Percentiles rank a stretch among this genome's conserved stretches.
phyloP scores from a whole-genome alignment of 805 yeast species.

The Maudiozyma saulgeensis region DNA sequence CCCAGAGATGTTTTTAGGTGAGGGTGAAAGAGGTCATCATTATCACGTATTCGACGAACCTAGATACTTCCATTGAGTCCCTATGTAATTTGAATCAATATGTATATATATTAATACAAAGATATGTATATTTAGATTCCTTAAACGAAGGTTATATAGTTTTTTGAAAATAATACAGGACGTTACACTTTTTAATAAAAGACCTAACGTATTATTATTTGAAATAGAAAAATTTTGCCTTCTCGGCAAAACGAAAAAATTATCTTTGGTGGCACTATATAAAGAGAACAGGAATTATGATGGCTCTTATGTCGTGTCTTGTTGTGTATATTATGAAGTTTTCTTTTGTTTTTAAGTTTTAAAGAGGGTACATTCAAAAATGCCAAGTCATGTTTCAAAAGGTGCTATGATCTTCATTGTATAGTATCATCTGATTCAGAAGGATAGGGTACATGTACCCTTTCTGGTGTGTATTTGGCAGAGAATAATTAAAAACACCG shows the following conservation, averaged over 20 bases:
- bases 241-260: neutral
- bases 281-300: neutral
- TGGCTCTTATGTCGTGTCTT: neutral
- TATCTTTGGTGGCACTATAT: neutral
- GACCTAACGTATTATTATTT: no score
- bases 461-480: conserved; percentile 10
- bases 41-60: conserved; percentile 96
- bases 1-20: conserved; percentile 74
- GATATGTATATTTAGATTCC: no score
- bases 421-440: conserved; percentile 2
- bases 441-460: neutral
- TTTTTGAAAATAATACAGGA: no score
- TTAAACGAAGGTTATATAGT: no score
- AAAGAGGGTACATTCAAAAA: neutral
- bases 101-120: neutral
- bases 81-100: neutral
- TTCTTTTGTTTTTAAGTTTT: neutral
- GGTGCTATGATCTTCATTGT: neutral
- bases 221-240: no score
- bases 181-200: no score
- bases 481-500: conserved; percentile 17
- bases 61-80: conserved; percentile 41
- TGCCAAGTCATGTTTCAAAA: neutral
- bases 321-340: neutral
- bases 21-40: conserved; percentile 86